These are phyloP conservation scores for Leishmania turanica DNA, from an alignment of 208 protist species.

Conservation along the genomic window DNA sequence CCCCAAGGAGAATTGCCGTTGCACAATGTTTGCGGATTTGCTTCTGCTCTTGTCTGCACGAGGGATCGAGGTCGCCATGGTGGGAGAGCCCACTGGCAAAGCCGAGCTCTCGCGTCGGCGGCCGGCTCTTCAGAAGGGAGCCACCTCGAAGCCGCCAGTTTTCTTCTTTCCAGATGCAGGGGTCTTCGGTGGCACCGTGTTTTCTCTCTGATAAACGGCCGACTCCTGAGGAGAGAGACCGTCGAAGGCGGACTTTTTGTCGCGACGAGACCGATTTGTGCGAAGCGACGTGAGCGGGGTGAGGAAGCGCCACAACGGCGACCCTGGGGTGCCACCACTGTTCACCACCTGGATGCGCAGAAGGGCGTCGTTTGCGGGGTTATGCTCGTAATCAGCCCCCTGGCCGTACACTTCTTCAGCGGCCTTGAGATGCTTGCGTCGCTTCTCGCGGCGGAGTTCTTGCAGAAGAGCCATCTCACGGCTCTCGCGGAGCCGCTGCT, in stretches of 20 bases:
- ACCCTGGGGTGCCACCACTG: neutral
- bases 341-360: neutral
- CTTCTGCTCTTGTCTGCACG: conserved; percentile 12
- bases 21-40: neutral
- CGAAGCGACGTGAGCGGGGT: conserved; percentile 18
- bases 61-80: conserved; percentile 1
- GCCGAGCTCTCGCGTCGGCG: conserved; percentile 15
- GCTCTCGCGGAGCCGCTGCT: conserved; percentile 16
- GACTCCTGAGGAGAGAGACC: conserved; percentile 6
- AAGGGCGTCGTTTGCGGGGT: conserved; percentile 27
- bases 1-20: neutral
- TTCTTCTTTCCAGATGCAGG: neutral
- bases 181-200: neutral
- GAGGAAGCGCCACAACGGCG: conserved; percentile 25
- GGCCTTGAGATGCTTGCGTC: conserved; percentile 27
- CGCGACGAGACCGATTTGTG: neutral
- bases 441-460: conserved; percentile 32
- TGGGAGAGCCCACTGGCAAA: neutral
- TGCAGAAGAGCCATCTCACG: conserved; percentile 29
- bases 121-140: conserved; percentile 32
- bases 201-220: neutral
- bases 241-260: conserved; percentile 19
- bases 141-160: neutral
- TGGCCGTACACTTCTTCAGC: conserved; percentile 49
- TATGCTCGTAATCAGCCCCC: conserved; percentile 22